phyloP scores from a whole-genome alignment of 176 grass and related monocot genomes.

The Microstegium vimineum region DNA sequence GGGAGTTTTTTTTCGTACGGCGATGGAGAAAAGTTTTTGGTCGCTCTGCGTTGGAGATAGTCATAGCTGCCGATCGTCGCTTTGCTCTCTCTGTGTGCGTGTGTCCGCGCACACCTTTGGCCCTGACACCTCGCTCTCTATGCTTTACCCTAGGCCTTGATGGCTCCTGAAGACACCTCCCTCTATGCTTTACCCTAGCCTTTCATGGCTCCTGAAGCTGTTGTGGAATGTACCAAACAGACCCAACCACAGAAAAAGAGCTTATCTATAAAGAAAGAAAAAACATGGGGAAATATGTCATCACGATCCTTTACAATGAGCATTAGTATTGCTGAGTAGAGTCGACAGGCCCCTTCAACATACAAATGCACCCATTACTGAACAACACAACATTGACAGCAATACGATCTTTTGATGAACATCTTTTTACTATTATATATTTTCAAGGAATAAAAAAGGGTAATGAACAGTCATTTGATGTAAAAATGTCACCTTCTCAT shows the following conservation, averaged over 20 bases:
- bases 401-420: background rate
- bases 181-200: too few relatives aligned
- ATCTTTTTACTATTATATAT: background rate
- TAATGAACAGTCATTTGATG: background rate
- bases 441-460: background rate
- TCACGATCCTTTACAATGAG: background rate
- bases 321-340: background rate
- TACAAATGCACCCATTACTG: background rate
- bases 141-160: too few relatives aligned
- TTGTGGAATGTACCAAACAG: too few relatives aligned
- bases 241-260: background rate
- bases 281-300: background rate
- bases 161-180: too few relatives aligned
- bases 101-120: too few relatives aligned
- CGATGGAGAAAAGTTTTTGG: too few relatives aligned
- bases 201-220: too few relatives aligned
- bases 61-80: too few relatives aligned
- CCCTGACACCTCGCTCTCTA: too few relatives aligned
- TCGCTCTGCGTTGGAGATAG: too few relatives aligned
- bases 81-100: too few relatives aligned
- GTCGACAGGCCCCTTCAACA: background rate
- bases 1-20: too few relatives aligned
- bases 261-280: background rate
- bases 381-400: background rate
- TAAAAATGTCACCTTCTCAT: background rate